Conservation (phyloP, 805 yeast species). For the Myxozyma geophila region DNA sequence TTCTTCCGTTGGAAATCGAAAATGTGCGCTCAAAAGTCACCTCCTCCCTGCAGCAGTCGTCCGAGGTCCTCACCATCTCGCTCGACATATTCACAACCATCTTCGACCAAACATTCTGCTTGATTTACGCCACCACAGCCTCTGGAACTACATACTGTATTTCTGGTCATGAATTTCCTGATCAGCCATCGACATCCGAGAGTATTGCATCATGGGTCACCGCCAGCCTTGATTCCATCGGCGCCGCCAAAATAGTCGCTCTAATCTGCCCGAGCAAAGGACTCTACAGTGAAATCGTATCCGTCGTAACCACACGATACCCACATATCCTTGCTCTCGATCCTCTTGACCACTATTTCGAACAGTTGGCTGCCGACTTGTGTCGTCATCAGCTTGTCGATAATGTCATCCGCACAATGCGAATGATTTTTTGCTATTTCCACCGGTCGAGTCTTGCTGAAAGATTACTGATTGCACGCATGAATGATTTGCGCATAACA, state of each 20-base stretch:
- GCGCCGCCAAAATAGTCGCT: slow-evolving; percentile 24
- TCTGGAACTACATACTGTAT: slow-evolving; percentile 29
- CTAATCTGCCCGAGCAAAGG: slow-evolving; percentile 18
- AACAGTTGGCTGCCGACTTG: slow-evolving; percentile 27
- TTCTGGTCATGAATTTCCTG: slow-evolving; percentile 18
- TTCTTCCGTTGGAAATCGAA: slow-evolving; percentile 31
- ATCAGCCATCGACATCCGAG: slow-evolving; percentile 20
- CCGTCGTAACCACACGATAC: slow-evolving; percentile 13
- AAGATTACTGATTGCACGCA: slow-evolving; percentile 4
- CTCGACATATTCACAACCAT: slow-evolving; percentile 28
- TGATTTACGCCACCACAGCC: slow-evolving; percentile 32
- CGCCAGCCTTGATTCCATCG: slow-evolving; percentile 23
- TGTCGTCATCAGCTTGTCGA: slow-evolving; percentile 25
- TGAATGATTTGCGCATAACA: slow-evolving; percentile 18
- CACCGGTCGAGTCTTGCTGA: slow-evolving; percentile 27
- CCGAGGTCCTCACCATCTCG: slow-evolving; percentile 29
- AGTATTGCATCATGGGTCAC: slow-evolving; percentile 18
- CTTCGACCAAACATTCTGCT: slow-evolving; percentile 20
- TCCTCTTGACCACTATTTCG: slow-evolving; percentile 21
- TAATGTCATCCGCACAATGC: slow-evolving; percentile 23
- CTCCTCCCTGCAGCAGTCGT: slow-evolving; percentile 16
- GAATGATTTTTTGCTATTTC: slow-evolving; percentile 22
- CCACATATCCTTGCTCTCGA: slow-evolving; percentile 30
- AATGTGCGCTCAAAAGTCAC: slow-evolving; percentile 16
- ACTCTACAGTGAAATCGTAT: slow-evolving; percentile 5